Conservation (phyloP, 352 stramenopile species). For the Pythium biforme region DNA sequence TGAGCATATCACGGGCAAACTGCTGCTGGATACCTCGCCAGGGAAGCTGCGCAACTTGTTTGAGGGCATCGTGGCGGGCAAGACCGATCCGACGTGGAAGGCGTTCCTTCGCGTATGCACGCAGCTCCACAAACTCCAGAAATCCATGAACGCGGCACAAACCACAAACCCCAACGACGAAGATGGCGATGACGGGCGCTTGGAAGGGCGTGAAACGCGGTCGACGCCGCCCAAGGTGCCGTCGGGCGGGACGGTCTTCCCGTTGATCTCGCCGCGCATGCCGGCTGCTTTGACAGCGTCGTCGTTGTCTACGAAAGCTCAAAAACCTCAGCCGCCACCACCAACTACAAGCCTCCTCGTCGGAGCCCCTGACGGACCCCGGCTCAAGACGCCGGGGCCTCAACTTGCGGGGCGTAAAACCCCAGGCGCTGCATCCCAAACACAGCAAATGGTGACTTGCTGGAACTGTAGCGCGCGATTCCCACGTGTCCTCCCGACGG, state of each 20-base stretch:
- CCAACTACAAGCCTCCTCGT: conserved; percentile 5
- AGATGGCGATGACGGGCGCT: background rate
- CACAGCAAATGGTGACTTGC: conserved; percentile 45
- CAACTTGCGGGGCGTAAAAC: background rate
- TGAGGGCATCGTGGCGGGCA: conserved; percentile 22
- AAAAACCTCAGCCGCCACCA: background rate
- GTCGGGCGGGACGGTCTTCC: conserved; percentile 25
- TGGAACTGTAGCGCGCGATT: conserved; percentile 68
- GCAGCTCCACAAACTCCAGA: conserved; percentile 48
- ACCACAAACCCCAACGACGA: background rate
- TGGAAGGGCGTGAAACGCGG: background rate
- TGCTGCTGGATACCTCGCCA: conserved; percentile 46
- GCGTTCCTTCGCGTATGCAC: conserved; percentile 36
- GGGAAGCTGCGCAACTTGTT: conserved; percentile 48
- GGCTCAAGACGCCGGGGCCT: conserved; percentile 6
- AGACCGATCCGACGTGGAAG: conserved; percentile 52
- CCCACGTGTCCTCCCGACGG: conserved; percentile 21
- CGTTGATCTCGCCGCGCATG: conserved; percentile 31
- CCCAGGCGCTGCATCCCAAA: conserved; percentile 32
- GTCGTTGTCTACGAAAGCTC: conserved; percentile 6
- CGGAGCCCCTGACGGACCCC: background rate
- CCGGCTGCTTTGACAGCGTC: conserved; percentile 8
- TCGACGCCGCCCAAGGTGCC: background rate
- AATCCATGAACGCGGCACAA: conserved; percentile 7
- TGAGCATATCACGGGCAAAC: conserved; percentile 64